Conservation (phyloP, 345 rosid genomes). For the Chamaenerion angustifolium region DNA sequence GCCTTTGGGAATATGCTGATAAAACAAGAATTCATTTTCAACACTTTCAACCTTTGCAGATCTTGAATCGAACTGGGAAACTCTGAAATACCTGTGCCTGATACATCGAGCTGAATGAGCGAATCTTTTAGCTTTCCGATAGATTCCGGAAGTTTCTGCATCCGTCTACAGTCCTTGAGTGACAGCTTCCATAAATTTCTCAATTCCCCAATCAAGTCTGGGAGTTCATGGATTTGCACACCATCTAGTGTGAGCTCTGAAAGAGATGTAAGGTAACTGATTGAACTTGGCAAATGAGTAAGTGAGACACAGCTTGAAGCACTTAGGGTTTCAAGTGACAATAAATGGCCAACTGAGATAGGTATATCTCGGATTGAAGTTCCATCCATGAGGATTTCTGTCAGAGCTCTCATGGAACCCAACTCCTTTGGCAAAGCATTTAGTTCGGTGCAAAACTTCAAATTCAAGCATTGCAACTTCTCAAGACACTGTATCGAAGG, state of each 20-base stretch:
- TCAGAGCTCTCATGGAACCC: neutral
- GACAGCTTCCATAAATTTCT: neutral
- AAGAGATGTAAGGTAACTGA: constrained; percentile 2
- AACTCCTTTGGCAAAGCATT: constrained; percentile 5
- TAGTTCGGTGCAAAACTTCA: constrained; percentile 5
- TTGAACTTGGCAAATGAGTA: constrained; percentile 2
- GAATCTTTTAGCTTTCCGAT: neutral
- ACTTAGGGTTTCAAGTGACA: neutral
- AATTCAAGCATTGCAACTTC: neutral
- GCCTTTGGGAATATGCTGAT: constrained; percentile 1
- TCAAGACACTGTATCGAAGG: neutral
- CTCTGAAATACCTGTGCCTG: constrained; percentile 3
- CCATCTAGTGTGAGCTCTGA: neutral
- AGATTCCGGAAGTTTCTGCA: neutral
- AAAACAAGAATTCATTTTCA: constrained; percentile 2
- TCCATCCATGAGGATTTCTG: constrained; percentile 2
- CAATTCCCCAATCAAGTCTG: neutral
- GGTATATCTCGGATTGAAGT: constrained; percentile 4
- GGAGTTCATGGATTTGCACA: neutral
- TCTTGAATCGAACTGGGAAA: neutral
- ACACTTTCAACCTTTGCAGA: neutral
- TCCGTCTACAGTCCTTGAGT: constrained; percentile 1
- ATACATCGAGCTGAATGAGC: neutral
- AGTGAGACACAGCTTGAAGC: constrained; percentile 1
- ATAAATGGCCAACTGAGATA: neutral